Evolutionary conservation across 345 rosid species (phyloP), one percentile per base, ranked within the genome.

Genomic region (Adansonia digitata): DNA sequence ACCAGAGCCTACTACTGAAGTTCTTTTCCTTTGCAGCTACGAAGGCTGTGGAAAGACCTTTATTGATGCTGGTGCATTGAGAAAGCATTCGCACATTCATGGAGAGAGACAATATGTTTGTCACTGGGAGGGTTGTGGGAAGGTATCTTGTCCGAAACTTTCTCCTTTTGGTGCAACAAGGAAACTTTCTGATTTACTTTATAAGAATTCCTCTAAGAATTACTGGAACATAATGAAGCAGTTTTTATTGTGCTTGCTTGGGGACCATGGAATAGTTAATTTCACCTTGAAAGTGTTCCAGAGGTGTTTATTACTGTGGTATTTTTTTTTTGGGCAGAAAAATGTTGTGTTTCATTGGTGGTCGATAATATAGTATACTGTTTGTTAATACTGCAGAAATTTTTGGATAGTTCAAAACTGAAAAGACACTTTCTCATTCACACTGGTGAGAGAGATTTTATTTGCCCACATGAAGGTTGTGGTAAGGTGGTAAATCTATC

Each of bases 391-490:
- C 63, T 85, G 89, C 91, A 95, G 98, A 95, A 95, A 87, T 95
- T 95, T 86, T 81, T 93, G 83, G 99, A 95, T 84, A 91, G 98
- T 87, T 95, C 99, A 43, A 95, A 95, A 88, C 84, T 95, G 81
- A 95, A 95, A 83, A 86, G 99, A 80, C 99, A 95, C 82, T 84
- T 78, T 78, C 92, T 95, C 74, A 95, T 90, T 84, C 99, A 95
- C 84, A 93, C 97, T 22, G 99, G 98, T 22, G 98, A 86, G 75
- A 88, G 98, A 76, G 88, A 85, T 74, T 93, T 79, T 79, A 77
- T 95, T 17, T 95, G 99, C 78, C 94, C 98, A 64, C 86, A 89
- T 87, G 97, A 90, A 86, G 99, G 98, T 53, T 95, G 99, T 84
- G 99, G 99, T 77, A 95, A 95, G 98, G 98, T 94, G 84, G 82